These are phyloP conservation scores for Tylopilus sp. DNA, from an alignment of 1,284 basidiomycete genomes.

Conservation along the genomic window DNA sequence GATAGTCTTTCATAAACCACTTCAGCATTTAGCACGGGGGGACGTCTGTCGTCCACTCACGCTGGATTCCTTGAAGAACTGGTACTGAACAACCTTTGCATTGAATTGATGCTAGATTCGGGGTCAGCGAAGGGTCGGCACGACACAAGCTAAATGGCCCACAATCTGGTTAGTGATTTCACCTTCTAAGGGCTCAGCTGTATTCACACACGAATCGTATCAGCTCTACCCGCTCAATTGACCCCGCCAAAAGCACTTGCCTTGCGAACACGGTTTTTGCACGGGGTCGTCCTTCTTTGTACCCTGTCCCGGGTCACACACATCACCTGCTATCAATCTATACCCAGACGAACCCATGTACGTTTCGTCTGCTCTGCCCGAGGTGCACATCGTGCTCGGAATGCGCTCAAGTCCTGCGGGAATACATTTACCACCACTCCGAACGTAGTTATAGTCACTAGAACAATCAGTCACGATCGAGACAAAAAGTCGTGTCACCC, in stretches of 20 bases:
- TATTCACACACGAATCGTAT: constrained; percentile 1
- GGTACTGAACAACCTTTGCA: constrained; percentile 66
- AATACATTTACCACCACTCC: constrained; percentile 69
- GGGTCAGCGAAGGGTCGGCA: constrained; percentile 10
- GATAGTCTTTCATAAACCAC: constrained; percentile 55
- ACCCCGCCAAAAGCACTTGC: constrained; percentile 33
- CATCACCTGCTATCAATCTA: constrained; percentile 90
- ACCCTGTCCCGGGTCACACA: constrained; percentile 69
- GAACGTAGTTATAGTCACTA: constrained; percentile 87
- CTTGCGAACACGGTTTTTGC: constrained; percentile 72
- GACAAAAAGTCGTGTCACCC: constrained; percentile 21
- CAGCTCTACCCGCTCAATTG: background rate
- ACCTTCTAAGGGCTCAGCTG: constrained; percentile 74
- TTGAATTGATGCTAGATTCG: constrained; percentile 65
- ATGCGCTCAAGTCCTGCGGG: constrained; percentile 84
- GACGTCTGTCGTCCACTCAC: constrained; percentile 36
- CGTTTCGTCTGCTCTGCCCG: constrained; percentile 50
- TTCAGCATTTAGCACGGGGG: constrained; percentile 6
- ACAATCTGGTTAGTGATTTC: constrained; percentile 68
- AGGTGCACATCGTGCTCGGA: constrained; percentile 70
- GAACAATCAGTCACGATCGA: background rate
- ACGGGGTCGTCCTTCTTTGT: constrained; percentile 67
- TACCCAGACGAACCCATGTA: constrained; percentile 92
- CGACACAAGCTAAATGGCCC: background rate
- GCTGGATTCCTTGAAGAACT: constrained; percentile 79